phyloP scores from a whole-genome alignment of 2,329 filamentous ascomycete genomes.

The Ceratocystis harringtonii region DNA sequence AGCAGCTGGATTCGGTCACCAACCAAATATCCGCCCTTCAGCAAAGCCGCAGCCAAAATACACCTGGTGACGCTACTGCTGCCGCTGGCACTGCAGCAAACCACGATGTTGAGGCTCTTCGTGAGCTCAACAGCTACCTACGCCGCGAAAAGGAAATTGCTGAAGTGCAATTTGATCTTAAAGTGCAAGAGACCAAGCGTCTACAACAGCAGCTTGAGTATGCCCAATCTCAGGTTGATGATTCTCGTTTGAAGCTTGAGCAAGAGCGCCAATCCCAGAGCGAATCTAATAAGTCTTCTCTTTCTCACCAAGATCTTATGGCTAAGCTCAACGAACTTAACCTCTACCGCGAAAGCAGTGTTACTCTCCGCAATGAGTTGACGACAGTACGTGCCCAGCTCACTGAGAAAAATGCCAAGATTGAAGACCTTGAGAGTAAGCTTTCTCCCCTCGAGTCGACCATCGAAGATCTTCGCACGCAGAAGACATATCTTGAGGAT shows the following conservation, averaged over 20 bases:
- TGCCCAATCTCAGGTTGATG: constrained; percentile 73
- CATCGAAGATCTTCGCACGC: constrained; percentile 68
- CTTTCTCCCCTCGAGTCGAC: constrained; percentile 71
- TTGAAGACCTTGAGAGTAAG: constrained; percentile 58
- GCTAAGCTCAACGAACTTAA: constrained; percentile 93
- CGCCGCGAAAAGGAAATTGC: constrained; percentile 94
- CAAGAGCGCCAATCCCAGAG: constrained; percentile 69
- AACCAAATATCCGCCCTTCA: constrained; percentile 67
- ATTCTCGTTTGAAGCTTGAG: constrained; percentile 73
- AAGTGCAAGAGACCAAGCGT: constrained; percentile 73
- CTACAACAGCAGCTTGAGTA: constrained; percentile 84
- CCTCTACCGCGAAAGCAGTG: constrained; percentile 86
- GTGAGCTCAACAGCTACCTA: constrained; percentile 82
- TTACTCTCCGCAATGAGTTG: constrained; percentile 75
- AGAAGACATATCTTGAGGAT: constrained; percentile 66
- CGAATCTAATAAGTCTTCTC: constrained; percentile 55
- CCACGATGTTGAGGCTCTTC: constrained; percentile 53
- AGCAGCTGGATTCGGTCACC: constrained; percentile 73
- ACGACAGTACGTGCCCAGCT: constrained; percentile 64
- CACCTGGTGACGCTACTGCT: constrained; percentile 23
- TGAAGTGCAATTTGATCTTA: constrained; percentile 88
- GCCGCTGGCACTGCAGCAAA: constrained; percentile 28
- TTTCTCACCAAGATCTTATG: constrained; percentile 80
- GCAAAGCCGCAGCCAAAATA: constrained; percentile 48
- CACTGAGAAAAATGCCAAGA: constrained; percentile 54